A percentile compares a stretch with the other conserved stretches of the same genome.
phyloP scores from a whole-genome alignment of 1,139 yeast genomes.

The Casaregolazyma lundiana region DNA sequence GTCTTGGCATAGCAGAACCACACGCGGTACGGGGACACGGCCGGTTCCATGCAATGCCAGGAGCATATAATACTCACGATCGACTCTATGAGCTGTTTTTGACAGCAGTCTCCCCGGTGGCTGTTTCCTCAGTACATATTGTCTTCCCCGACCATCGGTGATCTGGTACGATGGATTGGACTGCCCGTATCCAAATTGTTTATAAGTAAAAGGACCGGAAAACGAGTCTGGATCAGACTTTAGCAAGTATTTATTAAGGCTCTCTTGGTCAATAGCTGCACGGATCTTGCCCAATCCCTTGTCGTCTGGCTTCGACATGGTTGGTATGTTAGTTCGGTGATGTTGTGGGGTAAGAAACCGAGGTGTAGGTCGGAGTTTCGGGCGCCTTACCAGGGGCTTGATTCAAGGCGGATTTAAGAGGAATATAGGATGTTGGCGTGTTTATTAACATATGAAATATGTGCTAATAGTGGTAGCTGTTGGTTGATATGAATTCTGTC shows the following conservation, averaged over 20 bases:
- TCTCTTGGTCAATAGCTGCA: constrained; percentile 37
- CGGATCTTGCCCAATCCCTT: constrained; percentile 33
- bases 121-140: constrained; percentile 54
- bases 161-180: constrained; percentile 61
- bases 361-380: too few species aligned
- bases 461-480: too few species aligned
- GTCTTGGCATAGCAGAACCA: constrained; percentile 58
- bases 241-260: constrained; percentile 31
- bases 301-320: constrained; percentile 23
- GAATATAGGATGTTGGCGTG: too few species aligned
- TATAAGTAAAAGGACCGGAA: constrained; percentile 29
- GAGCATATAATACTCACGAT: constrained; percentile 55
- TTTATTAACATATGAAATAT: too few species aligned
- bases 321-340: not conserved
- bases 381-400: too few species aligned
- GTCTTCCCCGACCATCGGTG: constrained; percentile 39
- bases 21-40: constrained; percentile 56
- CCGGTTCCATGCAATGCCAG: constrained; percentile 35
- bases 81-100: constrained; percentile 62
- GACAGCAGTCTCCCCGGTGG: constrained; percentile 58
- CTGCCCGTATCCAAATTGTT: constrained; percentile 63
- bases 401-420: too few species aligned
- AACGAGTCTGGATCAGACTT: constrained; percentile 18
- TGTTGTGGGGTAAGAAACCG: not conserved
- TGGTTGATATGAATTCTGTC: too few species aligned